phyloP scores from a whole-genome alignment of 2,329 filamentous ascomycete genomes.

The Byssoonygena ceratinophila region DNA sequence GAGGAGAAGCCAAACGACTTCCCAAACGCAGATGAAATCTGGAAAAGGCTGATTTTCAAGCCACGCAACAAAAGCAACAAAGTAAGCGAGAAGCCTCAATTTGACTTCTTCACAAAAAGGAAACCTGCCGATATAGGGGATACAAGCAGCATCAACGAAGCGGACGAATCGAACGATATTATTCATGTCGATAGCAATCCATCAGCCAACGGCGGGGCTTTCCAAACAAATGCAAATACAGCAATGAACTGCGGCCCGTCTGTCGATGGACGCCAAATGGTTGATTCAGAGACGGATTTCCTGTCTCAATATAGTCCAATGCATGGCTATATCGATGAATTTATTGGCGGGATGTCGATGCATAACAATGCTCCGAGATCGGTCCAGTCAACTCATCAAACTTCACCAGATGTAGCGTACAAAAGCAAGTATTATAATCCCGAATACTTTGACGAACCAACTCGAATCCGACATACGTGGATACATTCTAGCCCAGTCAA shows the following conservation, averaged over 20 bases:
- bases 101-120: not conserved
- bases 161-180: not conserved
- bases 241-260: not conserved
- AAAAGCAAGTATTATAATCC: no score
- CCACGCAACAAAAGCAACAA: not conserved
- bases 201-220: not conserved
- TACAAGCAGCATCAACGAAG: conserved; percentile 9
- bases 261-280: not conserved
- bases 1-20: not conserved
- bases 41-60: conserved; percentile 8
- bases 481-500: no score
- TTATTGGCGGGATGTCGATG: conserved; percentile 12
- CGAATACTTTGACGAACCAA: no score
- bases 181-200: not conserved
- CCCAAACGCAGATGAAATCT: conserved; percentile 6
- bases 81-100: not conserved
- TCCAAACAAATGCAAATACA: conserved; percentile 6
- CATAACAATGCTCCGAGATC: conserved; percentile 14
- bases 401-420: not conserved
- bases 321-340: conserved; percentile 17
- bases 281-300: conserved; percentile 16
- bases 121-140: not conserved
- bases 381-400: not conserved
- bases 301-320: conserved; percentile 17
- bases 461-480: no score